These are phyloP conservation scores for Hyparrhenia diplandra DNA, from an alignment of 176 grass and related monocot species.

Conservation along the genomic window DNA sequence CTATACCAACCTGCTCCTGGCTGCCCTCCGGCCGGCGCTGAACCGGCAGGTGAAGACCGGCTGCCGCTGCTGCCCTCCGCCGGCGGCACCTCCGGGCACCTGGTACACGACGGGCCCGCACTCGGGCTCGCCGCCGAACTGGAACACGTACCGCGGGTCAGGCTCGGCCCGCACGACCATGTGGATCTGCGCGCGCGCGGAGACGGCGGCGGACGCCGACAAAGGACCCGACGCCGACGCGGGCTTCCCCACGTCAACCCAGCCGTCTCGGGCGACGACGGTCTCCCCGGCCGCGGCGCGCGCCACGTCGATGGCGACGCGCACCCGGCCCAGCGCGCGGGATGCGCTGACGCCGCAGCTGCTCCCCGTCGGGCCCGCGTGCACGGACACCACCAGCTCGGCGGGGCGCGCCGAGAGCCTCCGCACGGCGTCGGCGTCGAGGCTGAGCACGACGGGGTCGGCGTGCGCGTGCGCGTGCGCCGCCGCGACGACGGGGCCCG, in stretches of 20 bases:
- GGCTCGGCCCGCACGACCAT: slow-evolving; percentile 80
- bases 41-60: slow-evolving; percentile 89
- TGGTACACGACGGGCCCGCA: slow-evolving; percentile 90
- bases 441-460: slow-evolving; percentile 58
- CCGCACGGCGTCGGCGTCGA: slow-evolving; percentile 62
- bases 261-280: slow-evolving; percentile 61
- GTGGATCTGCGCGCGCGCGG: slow-evolving; percentile 50
- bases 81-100: slow-evolving; percentile 49
- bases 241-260: slow-evolving; percentile 54
- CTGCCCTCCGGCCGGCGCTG: slow-evolving; percentile 45
- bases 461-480: neutral
- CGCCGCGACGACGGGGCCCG: neutral
- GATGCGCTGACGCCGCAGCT: slow-evolving; percentile 46
- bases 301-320: slow-evolving; percentile 48
- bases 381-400: slow-evolving; percentile 59
- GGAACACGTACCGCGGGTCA: slow-evolving; percentile 92
- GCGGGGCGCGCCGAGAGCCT: slow-evolving; percentile 40
- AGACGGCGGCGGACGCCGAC: neutral
- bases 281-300: slow-evolving; percentile 39
- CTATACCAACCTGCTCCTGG: slow-evolving; percentile 50
- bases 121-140: slow-evolving; percentile 89
- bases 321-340: slow-evolving; percentile 52
- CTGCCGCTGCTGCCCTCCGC: slow-evolving; percentile 53
- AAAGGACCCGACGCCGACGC: neutral
- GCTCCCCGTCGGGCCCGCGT: slow-evolving; percentile 49